phyloP scores from a whole-genome alignment of 768 basidiomycete genomes.

The Auriculariales sp. region DNA sequence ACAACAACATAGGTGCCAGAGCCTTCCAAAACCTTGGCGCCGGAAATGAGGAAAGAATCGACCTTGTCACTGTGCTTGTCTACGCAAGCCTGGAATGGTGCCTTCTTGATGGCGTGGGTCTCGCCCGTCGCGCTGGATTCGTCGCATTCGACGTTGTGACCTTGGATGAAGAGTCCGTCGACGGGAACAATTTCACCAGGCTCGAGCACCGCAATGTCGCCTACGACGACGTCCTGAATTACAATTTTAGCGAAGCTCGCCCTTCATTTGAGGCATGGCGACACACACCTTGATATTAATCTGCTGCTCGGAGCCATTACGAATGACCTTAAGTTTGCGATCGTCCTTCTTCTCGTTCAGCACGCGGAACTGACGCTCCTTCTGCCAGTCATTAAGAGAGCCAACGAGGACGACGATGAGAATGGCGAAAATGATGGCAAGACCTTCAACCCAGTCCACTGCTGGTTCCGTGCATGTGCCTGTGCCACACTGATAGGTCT shows the following conservation, averaged over 20 bases:
- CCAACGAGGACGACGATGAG: slow-evolving; percentile 58
- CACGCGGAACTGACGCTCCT: slow-evolving; percentile 86
- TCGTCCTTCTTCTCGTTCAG: slow-evolving; percentile 95
- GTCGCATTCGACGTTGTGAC: slow-evolving; percentile 90
- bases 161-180: slow-evolving; percentile 85
- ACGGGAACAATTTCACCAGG: slow-evolving; percentile 94
- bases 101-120: slow-evolving; percentile 87
- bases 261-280: neutral
- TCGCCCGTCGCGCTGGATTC: slow-evolving; percentile 96
- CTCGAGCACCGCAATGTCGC: slow-evolving; percentile 82
- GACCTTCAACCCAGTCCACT: slow-evolving; percentile 92
- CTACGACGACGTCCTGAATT: slow-evolving; percentile 73
- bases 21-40: slow-evolving; percentile 88
- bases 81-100: slow-evolving; percentile 58
- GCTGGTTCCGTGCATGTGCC: slow-evolving; percentile 37
- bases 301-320: slow-evolving; percentile 51
- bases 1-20: slow-evolving; percentile 88
- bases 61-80: slow-evolving; percentile 36
- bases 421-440: slow-evolving; percentile 32
- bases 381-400: slow-evolving; percentile 95
- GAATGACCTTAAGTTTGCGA: slow-evolving; percentile 73
- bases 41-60: slow-evolving; percentile 87
- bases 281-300: slow-evolving; percentile 62
- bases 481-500: slow-evolving; percentile 21
- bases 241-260: neutral